Base-by-base conservation (phyloP, 2,329 filamentous ascomycete species). In the Sporothrix protearum region DNA sequence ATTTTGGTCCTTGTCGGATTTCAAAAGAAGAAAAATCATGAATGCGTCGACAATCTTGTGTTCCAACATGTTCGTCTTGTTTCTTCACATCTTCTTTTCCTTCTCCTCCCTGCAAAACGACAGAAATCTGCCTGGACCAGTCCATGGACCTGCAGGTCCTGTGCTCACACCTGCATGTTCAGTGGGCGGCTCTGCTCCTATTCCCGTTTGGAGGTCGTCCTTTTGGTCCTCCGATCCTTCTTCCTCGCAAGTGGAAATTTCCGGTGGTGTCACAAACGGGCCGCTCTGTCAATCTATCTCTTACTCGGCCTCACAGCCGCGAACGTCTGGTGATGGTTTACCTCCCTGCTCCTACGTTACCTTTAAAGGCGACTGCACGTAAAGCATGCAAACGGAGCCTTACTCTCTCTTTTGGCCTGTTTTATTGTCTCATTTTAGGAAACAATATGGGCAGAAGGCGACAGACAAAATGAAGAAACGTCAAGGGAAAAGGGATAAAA, bases 211-310 rank as follows among this genome's bases (percentile, higher is more conserved):
- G n/a, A n/a, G n/a, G n/a, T n/a, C 8, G 33, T 36, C 33, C 33
- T 36, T 36, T 8, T 36, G 33, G 33, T 36, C 33, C 8, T 36
- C 33, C 33, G 4, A 36, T 36, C 2, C 33, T 30, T 19, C 30
- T 36, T 28, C 12, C 36, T 39, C 36, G 9, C 36, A 10, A 47
- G 14, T 1, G 42, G 42, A 14, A 47, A 5, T 42, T 55, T 36
- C 49, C 28, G 49, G n/a, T 68, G 70, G 70, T 68, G 70, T 68
- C 28, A 68, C 64, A 71, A 71, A 71, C 53, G 70, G 70, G 70
- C 64, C 70, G 70, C 70, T 71, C n/a, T 68, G 33, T 25, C 5
- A 42, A 42, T 42, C 33, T 42, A 36, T 45, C 36, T 63, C 57
- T 47, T 6, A 33, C n/a, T 42, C 57, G 57, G 57, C 33, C 33